Percentiles rank a stretch among this genome's conserved stretches.
phyloP scores from a whole-genome alignment of 768 basidiomycete species.

The Paxillus rubicundulus region DNA sequence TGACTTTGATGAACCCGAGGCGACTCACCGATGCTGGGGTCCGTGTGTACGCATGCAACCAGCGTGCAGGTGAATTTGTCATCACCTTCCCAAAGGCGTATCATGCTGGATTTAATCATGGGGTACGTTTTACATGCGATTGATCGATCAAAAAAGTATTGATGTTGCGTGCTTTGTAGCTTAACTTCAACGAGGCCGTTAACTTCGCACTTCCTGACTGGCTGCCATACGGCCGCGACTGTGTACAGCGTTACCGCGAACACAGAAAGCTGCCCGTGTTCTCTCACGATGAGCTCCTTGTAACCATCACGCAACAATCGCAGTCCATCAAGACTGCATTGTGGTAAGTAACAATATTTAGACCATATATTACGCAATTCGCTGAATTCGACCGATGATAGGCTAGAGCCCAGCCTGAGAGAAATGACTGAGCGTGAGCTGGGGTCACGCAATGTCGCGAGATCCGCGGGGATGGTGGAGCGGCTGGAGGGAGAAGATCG shows the following conservation, averaged over 20 bases:
- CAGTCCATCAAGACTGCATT: constrained; percentile 88
- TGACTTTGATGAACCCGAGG: constrained; percentile 95
- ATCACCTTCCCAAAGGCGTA: constrained; percentile 98
- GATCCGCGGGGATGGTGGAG: constrained; percentile 61
- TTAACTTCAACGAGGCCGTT: constrained; percentile 99
- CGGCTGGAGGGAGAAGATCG: constrained; percentile 75
- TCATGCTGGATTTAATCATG: constrained; percentile 98
- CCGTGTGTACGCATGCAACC: constrained; percentile 90
- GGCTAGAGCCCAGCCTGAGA: constrained; percentile 79
- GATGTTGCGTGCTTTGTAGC: constrained; percentile 44
- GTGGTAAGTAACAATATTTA: constrained; percentile 57
- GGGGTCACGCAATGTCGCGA: constrained; percentile 58
- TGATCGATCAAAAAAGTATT: constrained; percentile 20
- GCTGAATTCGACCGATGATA: constrained; percentile 33
- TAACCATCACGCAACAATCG: constrained; percentile 97
- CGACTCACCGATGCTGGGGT: constrained; percentile 85
- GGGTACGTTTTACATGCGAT: constrained; percentile 55
- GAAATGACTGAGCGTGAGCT: constrained; percentile 91
- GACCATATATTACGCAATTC: constrained; percentile 14
- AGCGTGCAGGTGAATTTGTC: constrained; percentile 96
- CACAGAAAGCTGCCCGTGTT: constrained; percentile 95
- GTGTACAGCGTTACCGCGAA: constrained; percentile 86
- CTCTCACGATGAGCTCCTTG: constrained; percentile 94
- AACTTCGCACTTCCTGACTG: constrained; percentile 98
- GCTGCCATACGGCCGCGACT: constrained; percentile 83